Evolutionary conservation across 495 filamentous ascomycete genomes (phyloP).

Genomic region (Neurospora sp.): DNA sequence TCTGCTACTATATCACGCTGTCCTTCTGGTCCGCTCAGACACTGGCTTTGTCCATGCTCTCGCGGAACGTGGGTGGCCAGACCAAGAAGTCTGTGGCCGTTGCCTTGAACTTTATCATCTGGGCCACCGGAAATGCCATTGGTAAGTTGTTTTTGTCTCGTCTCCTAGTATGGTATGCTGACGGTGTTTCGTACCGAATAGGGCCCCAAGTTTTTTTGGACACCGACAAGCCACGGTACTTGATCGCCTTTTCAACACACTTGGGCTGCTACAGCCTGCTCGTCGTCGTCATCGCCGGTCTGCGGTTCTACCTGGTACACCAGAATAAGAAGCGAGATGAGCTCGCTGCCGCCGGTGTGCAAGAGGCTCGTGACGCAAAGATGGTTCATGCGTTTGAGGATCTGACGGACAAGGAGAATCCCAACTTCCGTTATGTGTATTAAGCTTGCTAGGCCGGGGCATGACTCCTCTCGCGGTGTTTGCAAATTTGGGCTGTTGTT

Average conservation of each 20-base stretch:
- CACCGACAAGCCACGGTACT: constrained; percentile 40
- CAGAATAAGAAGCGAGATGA: constrained; percentile 39
- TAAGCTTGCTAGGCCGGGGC: background rate
- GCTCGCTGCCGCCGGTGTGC: constrained; percentile 31
- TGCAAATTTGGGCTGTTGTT: background rate
- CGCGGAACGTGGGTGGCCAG: constrained; percentile 43
- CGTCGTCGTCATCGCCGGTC: constrained; percentile 32
- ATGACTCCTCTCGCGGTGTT: background rate
- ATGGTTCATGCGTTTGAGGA: constrained; percentile 46
- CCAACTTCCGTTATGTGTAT: constrained; percentile 42
- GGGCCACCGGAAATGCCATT: constrained; percentile 42
- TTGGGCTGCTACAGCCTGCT: constrained; percentile 43
- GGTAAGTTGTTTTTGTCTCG: constrained; percentile 9
- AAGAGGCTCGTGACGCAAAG: constrained; percentile 29
- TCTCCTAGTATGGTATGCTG: background rate
- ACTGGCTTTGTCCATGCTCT: constrained; percentile 40
- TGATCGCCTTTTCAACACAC: constrained; percentile 45
- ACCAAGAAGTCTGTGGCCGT: constrained; percentile 44
- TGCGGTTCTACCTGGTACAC: constrained; percentile 36
- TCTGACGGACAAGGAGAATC: constrained; percentile 48
- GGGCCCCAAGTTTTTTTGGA: constrained; percentile 45
- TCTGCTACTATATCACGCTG: constrained; percentile 46
- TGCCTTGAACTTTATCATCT: constrained; percentile 39
- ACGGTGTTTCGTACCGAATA: background rate
- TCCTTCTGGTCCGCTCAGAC: constrained; percentile 50